Conservation (phyloP, 2,329 filamentous ascomycete species). For the Aureobasidium uvarum region DNA sequence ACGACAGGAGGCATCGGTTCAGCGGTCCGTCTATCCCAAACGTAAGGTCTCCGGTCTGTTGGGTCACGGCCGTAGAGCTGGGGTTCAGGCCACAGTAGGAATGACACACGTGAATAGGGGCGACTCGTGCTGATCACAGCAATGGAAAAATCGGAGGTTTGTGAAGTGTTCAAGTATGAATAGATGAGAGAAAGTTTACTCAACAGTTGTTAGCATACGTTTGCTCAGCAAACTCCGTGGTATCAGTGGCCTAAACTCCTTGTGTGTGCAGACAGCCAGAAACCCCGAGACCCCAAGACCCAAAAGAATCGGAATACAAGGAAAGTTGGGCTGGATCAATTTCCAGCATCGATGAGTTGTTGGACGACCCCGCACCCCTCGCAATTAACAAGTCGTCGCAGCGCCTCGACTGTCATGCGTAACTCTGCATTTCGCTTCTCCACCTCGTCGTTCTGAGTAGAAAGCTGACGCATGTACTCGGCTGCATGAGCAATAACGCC, state of each 20-base stretch:
- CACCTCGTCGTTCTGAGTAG: slow-evolving; percentile 44
- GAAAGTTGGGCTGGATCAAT: background rate
- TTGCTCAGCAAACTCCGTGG: slow-evolving; percentile 11
- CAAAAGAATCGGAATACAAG: background rate
- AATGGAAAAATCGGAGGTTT: background rate
- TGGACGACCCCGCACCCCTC: slow-evolving; percentile 49
- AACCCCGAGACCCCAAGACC: background rate
- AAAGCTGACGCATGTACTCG: slow-evolving; percentile 49
- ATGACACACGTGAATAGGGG: background rate
- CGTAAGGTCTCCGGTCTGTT: background rate
- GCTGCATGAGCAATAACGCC: slow-evolving; percentile 48
- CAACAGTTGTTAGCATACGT: background rate
- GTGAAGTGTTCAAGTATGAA: background rate
- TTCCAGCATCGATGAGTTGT: slow-evolving; percentile 40
- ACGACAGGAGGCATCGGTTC: background rate
- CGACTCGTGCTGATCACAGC: background rate
- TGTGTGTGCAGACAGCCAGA: background rate
- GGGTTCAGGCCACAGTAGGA: background rate
- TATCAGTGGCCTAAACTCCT: background rate
- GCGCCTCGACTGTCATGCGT: slow-evolving; percentile 42
- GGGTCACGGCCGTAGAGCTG: slow-evolving; percentile 14
- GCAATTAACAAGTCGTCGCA: slow-evolving; percentile 48
- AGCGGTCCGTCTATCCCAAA: background rate
- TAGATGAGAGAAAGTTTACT: background rate
- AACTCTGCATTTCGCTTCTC: slow-evolving; percentile 43